Conservation (phyloP, 225 moss, liverwort and hornwort genomes). For the Takakia lepidozioides region DNA sequence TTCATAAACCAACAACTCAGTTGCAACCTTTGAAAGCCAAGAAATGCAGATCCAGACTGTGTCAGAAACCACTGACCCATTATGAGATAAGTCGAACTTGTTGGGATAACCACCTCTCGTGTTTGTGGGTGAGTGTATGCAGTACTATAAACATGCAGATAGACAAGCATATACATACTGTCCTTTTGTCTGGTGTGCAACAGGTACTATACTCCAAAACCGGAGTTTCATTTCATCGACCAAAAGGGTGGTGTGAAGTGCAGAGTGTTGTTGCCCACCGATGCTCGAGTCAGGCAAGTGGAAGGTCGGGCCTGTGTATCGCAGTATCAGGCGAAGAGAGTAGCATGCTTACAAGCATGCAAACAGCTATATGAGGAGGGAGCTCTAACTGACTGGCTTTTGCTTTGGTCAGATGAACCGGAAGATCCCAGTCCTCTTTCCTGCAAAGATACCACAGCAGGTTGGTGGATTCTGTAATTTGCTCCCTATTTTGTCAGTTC, state of each 20-base stretch:
- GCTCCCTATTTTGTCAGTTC: too few relatives aligned
- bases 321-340: slow-evolving; percentile 47
- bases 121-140: too few relatives aligned
- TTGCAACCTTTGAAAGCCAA: too few relatives aligned
- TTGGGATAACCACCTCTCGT: too few relatives aligned
- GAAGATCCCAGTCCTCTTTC: slow-evolving; percentile 16
- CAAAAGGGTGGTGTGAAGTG: slow-evolving; percentile 42
- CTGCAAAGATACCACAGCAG: slow-evolving; percentile 14
- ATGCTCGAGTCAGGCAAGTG: slow-evolving; percentile 45
- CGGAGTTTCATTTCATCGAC: slow-evolving; percentile 25
- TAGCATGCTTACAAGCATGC: slow-evolving; percentile 80
- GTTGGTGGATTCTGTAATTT: slow-evolving; percentile 16
- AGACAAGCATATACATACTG: too few relatives aligned
- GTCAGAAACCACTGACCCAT: too few relatives aligned
- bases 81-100: too few relatives aligned
- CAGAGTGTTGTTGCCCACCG: slow-evolving; percentile 59
- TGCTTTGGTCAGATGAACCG: slow-evolving; percentile 41
- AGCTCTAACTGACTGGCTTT: slow-evolving; percentile 70
- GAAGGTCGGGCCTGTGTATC: slow-evolving; percentile 42
- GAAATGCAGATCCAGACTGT: too few relatives aligned
- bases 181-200: too few relatives aligned
- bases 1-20: too few relatives aligned
- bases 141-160: too few relatives aligned
- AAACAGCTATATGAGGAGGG: slow-evolving; percentile 66
- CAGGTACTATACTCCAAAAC: slow-evolving; percentile 44